Conservation (phyloP, 108 stramenopile genomes). For the Cyclotella baltica region DNA sequence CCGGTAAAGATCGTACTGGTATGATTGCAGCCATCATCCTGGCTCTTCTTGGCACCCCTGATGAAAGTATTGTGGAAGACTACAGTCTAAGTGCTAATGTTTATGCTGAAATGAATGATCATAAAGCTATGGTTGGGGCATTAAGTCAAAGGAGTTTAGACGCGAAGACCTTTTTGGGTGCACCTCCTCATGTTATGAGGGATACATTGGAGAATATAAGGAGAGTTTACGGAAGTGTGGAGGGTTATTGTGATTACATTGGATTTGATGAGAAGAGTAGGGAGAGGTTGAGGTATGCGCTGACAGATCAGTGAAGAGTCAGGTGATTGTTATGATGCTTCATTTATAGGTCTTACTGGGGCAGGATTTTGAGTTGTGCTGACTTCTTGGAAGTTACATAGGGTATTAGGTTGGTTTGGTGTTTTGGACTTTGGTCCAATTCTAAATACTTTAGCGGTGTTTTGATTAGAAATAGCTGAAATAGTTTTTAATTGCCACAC, state of each 20-base stretch:
- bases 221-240: constrained; percentile 80
- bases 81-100: constrained; percentile 91
- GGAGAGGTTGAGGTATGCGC: constrained; percentile 73
- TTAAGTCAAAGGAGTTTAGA: constrained; percentile 86
- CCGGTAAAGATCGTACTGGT: constrained; percentile 94
- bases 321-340: not conserved
- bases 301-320: constrained; percentile 45
- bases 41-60: constrained; percentile 66
- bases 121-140: constrained; percentile 94
- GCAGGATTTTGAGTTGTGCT: too few relatives aligned
- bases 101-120: constrained; percentile 93
- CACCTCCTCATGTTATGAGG: constrained; percentile 88
- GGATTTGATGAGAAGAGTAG: constrained; percentile 85
- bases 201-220: constrained; percentile 80
- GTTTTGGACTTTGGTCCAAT: too few relatives aligned
- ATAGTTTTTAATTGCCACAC: too few relatives aligned
- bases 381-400: too few relatives aligned
- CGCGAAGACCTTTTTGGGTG: constrained; percentile 90
- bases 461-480: too few relatives aligned
- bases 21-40: constrained; percentile 88
- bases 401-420: too few relatives aligned
- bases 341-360: not conserved
- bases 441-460: too few relatives aligned
- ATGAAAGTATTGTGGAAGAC: constrained; percentile 89
- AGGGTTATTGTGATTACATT: constrained; percentile 89